Base-by-base conservation (phyloP, 257 asterid species). In the Prunella vulgaris region DNA sequence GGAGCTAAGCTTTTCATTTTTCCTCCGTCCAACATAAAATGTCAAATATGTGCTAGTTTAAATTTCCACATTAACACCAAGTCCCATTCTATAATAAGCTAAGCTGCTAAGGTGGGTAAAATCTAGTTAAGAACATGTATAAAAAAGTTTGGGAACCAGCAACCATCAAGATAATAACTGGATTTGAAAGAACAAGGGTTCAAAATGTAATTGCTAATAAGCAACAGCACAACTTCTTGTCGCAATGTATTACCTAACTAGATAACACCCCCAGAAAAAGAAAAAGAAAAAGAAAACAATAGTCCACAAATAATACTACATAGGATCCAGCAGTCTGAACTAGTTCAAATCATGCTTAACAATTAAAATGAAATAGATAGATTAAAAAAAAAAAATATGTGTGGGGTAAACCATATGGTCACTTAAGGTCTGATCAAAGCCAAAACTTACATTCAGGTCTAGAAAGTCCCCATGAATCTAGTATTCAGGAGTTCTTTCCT, bases 361-460 rank as follows among this genome's bases (percentile, higher is more conserved):
- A 46, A 5, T 15, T n/a, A 5, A 4, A 46, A 3, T 15, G 53
- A 4, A 42, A 6, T 13, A 42, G 5, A 42, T 13, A 42, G 7
- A 42, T 13, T 1, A 42, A 42, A 13, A 37, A 40, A 10, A 40
- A 28, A 5, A 25, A 25, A 9, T 37, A 10, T 42, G 17, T 13
- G 51, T 48, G 33, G 59, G 14, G 66, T n/a, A 66, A 38, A 8
- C 42, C 54, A 33, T 21, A 44, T 18, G 25, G 35, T 66, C 13
- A 46, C 48, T 13, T 56, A 59, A 22, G n/a, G n/a, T n/a, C n/a
- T n/a, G n/a, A n/a, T n/a, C 68, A 66, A 32, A 67, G 21, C 46
- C 3, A 10, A 59, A 37, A 10, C 40, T 2, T 13, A 52, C 56
- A 53, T 8, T 22, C n/a, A 33, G 22, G 42, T 33, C 44, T 33